These are phyloP conservation scores for Jacaranda mimosifolia DNA, from an alignment of 257 asterid species.

Conservation along the genomic window DNA sequence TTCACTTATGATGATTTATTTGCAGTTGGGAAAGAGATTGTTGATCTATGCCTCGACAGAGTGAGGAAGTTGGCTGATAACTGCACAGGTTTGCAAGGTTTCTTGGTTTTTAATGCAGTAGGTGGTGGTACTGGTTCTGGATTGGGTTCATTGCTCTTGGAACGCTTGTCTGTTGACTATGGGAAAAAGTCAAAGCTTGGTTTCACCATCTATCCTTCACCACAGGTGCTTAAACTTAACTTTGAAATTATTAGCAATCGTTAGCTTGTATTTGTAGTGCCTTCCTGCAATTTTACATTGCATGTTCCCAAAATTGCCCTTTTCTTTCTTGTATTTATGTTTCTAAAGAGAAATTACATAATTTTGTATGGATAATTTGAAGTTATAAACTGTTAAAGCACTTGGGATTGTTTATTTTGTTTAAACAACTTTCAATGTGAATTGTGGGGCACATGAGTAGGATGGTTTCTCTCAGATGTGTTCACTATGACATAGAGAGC, in stretches of 20 bases:
- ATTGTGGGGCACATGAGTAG: no score
- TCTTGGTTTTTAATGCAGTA: conserved; percentile 85
- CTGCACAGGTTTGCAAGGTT: conserved; percentile 96
- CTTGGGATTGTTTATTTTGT: neutral
- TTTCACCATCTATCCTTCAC: conserved; percentile 87
- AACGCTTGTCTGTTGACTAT: conserved; percentile 86
- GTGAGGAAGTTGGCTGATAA: conserved; percentile 95
- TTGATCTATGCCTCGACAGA: conserved; percentile 89
- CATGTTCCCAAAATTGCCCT: neutral
- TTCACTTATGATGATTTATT: conserved; percentile 10
- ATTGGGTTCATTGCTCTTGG: conserved; percentile 84
- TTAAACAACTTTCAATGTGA: neutral
- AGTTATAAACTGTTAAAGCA: neutral
- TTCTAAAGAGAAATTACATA: neutral
- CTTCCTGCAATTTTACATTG: conserved; percentile 2
- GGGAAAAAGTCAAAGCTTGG: conserved; percentile 96
- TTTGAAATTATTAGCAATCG: neutral
- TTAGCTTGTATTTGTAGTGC: neutral
- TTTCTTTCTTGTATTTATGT: neutral
- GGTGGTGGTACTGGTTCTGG: conserved; percentile 99
- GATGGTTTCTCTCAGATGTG: neutral
- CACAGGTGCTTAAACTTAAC: conserved; percentile 44
- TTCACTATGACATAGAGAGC: conserved; percentile 7
- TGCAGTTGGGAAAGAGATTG: conserved; percentile 74
- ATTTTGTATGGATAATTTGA: neutral